Evolutionary conservation across 257 asterid species (phyloP).

Genomic region (Gentiana macrophylla): DNA sequence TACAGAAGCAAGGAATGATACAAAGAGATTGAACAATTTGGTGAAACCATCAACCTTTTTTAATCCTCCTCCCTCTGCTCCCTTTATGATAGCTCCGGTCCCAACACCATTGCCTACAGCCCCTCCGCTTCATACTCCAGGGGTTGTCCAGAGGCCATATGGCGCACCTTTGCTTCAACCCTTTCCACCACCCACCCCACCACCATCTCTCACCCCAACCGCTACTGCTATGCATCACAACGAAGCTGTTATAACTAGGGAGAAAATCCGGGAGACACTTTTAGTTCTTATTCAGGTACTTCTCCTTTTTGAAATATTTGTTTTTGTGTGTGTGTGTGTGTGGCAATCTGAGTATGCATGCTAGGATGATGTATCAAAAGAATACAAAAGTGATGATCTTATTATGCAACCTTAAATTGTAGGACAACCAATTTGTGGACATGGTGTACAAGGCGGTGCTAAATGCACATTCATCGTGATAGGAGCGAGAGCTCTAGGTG

Average conservation of each 20-base stretch:
- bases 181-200: conserved; percentile 97
- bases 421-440: conserved; percentile 87
- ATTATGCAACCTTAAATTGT: conserved; percentile 6
- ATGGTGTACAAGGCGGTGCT: conserved; percentile 67
- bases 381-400: background rate
- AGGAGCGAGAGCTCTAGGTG: too few species aligned
- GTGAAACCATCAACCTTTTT: conserved; percentile 87
- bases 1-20: conserved; percentile 29
- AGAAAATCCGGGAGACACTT: conserved; percentile 82
- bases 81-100: conserved; percentile 45
- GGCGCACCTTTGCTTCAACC: conserved; percentile 99
- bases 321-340: too few species aligned
- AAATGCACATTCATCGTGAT: conserved; percentile 59
- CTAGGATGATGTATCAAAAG: too few species aligned
- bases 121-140: conserved; percentile 62
- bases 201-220: conserved; percentile 82
- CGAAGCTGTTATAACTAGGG: conserved; percentile 53
- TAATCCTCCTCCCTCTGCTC: conserved; percentile 56
- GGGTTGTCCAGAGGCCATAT: conserved; percentile 56
- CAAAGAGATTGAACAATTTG: conserved; percentile 49
- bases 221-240: conserved; percentile 38
- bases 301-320: background rate
- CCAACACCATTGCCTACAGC: conserved; percentile 68
- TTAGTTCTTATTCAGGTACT: conserved; percentile 75
- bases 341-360: too few species aligned